Evolutionary conservation across 192 early-diverging fungal species (phyloP).

Genomic region (Coemansia umbellata): DNA sequence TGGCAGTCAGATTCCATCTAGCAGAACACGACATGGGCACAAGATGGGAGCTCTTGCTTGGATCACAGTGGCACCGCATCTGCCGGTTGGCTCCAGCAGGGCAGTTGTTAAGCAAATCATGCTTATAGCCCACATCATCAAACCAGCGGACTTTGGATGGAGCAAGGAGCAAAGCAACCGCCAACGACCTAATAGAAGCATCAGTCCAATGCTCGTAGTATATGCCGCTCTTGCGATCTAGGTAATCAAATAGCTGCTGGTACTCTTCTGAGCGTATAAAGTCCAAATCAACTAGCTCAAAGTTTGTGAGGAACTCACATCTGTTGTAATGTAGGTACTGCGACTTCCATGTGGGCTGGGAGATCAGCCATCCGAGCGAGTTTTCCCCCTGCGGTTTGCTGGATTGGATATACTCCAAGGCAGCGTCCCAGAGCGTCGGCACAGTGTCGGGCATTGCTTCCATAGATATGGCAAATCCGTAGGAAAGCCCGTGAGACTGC

Average conservation of each 20-base stretch:
- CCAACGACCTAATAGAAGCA: slow-evolving; percentile 60
- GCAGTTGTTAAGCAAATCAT: slow-evolving; percentile 59
- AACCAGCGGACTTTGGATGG: slow-evolving; percentile 56
- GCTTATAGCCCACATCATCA: slow-evolving; percentile 59
- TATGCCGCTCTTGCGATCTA: slow-evolving; percentile 51
- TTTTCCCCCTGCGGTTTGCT: not conserved
- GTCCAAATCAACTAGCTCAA: slow-evolving; percentile 69
- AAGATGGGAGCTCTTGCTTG: slow-evolving; percentile 23
- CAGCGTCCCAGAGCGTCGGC: not conserved
- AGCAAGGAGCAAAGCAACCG: slow-evolving; percentile 52
- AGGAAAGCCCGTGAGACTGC: not conserved
- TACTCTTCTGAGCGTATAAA: slow-evolving; percentile 60
- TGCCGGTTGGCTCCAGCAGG: slow-evolving; percentile 38
- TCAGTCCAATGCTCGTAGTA: slow-evolving; percentile 52
- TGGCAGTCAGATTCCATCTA: slow-evolving; percentile 5
- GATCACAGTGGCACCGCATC: slow-evolving; percentile 33
- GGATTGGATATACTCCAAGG: not conserved
- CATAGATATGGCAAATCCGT: slow-evolving; percentile 24
- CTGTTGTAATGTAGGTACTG: slow-evolving; percentile 29
- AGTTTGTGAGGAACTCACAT: slow-evolving; percentile 74
- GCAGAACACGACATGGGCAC: slow-evolving; percentile 29
- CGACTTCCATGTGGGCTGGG: not conserved
- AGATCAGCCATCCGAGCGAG: slow-evolving; percentile 18
- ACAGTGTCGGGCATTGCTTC: slow-evolving; percentile 10
- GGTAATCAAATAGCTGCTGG: slow-evolving; percentile 46